A percentile compares a stretch with the other conserved stretches of the same genome.
phyloP scores from a whole-genome alignment of 805 yeast species.

The Millerago galiae region DNA sequence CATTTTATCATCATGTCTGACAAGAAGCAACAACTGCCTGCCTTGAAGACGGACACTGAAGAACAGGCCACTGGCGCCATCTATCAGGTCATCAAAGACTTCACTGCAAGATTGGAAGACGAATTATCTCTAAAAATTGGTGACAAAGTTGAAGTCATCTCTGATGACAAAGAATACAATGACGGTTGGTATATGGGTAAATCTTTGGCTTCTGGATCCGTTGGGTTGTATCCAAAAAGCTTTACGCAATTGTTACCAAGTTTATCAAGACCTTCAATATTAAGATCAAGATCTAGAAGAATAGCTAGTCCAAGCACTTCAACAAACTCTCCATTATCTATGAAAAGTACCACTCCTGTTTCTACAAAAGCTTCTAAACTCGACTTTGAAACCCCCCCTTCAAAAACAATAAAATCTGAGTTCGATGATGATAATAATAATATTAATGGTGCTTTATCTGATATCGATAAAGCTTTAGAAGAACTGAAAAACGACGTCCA shows the following conservation, averaged over 20 bases:
- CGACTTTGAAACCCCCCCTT: not conserved
- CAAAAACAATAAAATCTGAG: not conserved
- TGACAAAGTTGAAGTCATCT: conserved; percentile 80
- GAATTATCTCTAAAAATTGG: conserved; percentile 78
- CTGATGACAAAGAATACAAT: conserved; percentile 88
- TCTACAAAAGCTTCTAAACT: conserved; percentile 3
- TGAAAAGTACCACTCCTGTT: conserved; percentile 3
- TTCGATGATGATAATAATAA: conserved; percentile 21
- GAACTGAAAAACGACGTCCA: conserved; percentile 41
- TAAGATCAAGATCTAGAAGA: conserved; percentile 58
- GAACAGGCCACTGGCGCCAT: conserved; percentile 26
- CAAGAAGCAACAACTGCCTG: conserved; percentile 3
- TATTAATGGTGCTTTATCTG: conserved; percentile 53
- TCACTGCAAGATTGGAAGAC: conserved; percentile 81
- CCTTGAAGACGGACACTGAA: conserved; percentile 3
- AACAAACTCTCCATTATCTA: conserved; percentile 12
- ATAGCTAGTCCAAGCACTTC: conserved; percentile 26
- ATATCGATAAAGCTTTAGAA: conserved; percentile 66
- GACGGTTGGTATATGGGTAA: conserved; percentile 98
- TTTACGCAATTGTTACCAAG: conserved; percentile 58
- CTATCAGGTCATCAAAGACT: conserved; percentile 73
- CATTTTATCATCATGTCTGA: not conserved
- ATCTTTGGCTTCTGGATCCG: conserved; percentile 61
- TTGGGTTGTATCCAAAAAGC: conserved; percentile 87
- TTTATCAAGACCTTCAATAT: conserved; percentile 34